Evolutionary conservation across 257 asterid species (phyloP), one percentile per base, ranked within the genome.

Genomic region (Solanum etuberosum): DNA sequence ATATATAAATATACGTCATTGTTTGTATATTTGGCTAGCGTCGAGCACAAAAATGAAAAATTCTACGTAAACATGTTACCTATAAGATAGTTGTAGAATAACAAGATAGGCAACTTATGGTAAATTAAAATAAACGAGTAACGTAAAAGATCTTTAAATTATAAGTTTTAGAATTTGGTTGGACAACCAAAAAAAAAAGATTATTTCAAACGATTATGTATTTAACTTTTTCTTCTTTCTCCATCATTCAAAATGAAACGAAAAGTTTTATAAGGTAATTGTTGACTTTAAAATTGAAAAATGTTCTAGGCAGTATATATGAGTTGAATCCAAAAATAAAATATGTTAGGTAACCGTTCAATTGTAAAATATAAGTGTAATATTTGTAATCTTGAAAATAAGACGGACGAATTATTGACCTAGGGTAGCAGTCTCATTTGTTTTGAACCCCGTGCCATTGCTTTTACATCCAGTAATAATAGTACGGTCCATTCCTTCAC

Each of bases 401-500:
- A 27, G 9, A 67, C 2, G 6, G 2, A 21, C 1, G 5, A 59
- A 59, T 23, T 61, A 61, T 31, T 61, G 6, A 87, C 89, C 83
- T 14, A 68, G 61, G 7, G 89, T 87, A 23, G 89, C 87, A 9
- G 89, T 57, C 20, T 81, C 70, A 21, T 16, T 37, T 10, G 86
- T 87, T 81, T 16, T 7, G 27, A 43, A 82, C 51, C 89, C 86
- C 9, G 43, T 37, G 5, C 31, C 46, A 3, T 23, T 16, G 77
- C 83, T 68, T 37, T 38, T 81, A 37, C 42, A 31, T 4, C 81
- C 83, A 6, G 84, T 42, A 25, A 87, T 87, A 7, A 81, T 82
- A 1, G 89, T 83, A 27, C 16, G 7, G 34, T 87, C 83, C 20
- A 51, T 68, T 11, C 89, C 89, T 9, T 87, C 87, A 48, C 89